Conservation (phyloP, 495 filamentous ascomycete genomes). For the Aspergillus olivimuriae region DNA sequence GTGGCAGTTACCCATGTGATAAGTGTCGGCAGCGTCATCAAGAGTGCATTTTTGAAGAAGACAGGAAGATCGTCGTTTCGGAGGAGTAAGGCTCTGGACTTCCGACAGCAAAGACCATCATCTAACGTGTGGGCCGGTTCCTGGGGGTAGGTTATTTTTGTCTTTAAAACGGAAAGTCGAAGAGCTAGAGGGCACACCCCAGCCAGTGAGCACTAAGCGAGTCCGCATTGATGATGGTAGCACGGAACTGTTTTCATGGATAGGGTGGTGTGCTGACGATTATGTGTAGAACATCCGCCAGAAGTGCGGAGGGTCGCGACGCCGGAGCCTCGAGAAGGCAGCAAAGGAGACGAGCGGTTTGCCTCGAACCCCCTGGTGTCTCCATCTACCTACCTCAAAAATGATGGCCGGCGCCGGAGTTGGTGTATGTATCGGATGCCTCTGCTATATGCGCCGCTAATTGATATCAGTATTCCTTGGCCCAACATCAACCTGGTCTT, state of each 20-base stretch:
- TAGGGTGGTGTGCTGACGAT: background rate
- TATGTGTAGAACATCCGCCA: background rate
- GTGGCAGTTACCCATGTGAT: constrained; percentile 27
- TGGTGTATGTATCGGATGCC: constrained; percentile 10
- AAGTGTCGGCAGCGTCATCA: constrained; percentile 24
- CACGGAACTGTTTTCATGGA: background rate
- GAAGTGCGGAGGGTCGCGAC: constrained; percentile 3
- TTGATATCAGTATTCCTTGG: constrained; percentile 21
- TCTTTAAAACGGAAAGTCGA: constrained; percentile 17
- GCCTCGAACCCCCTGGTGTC: constrained; percentile 17
- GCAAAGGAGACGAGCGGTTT: constrained; percentile 14
- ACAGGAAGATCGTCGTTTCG: constrained; percentile 27
- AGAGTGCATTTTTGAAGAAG: constrained; percentile 23
- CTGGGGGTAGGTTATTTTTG: constrained; percentile 16
- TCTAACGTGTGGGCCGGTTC: too few relatives aligned
- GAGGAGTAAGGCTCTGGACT: constrained; percentile 13
- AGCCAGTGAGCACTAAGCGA: constrained; percentile 2
- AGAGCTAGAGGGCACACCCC: constrained; percentile 9
- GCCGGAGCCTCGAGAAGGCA: constrained; percentile 4
- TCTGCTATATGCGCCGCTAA: background rate
- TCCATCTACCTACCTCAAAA: constrained; percentile 12
- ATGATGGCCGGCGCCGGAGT: constrained; percentile 9
- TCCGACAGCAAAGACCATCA: too few relatives aligned
- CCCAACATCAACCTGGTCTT: constrained; percentile 33
- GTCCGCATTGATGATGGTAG: background rate